These are phyloP conservation scores for Phanerodontia chrysosporium DNA, from an alignment of 768 basidiomycete species.

Conservation along the genomic window DNA sequence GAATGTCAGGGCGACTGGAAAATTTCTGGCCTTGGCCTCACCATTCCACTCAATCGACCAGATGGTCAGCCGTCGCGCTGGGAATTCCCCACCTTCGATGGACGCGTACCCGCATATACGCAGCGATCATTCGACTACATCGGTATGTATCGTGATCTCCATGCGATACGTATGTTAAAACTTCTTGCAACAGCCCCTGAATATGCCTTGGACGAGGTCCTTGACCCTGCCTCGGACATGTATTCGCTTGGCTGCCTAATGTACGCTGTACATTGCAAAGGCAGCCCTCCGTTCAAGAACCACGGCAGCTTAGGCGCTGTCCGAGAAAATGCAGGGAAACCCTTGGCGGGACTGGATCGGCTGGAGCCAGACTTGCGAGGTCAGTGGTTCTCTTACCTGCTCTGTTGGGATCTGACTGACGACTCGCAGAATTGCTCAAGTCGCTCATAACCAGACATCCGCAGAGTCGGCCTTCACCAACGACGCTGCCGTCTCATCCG, in stretches of 20 bases:
- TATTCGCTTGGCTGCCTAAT: slow-evolving; percentile 89
- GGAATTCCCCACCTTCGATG: slow-evolving; percentile 89
- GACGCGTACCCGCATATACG: slow-evolving; percentile 69
- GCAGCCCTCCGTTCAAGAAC: slow-evolving; percentile 82
- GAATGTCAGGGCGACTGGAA: slow-evolving; percentile 91
- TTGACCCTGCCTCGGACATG: slow-evolving; percentile 88
- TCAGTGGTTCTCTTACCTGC: slow-evolving; percentile 21
- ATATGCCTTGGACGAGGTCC: slow-evolving; percentile 85
- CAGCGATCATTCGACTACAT: slow-evolving; percentile 96
- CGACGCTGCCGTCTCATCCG: slow-evolving; percentile 74
- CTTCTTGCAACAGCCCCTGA: slow-evolving; percentile 68
- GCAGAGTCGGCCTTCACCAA: slow-evolving; percentile 68
- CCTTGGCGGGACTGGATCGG: slow-evolving; percentile 56
- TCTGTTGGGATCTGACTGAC: background rate
- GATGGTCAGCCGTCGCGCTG: slow-evolving; percentile 77
- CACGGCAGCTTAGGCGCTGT: slow-evolving; percentile 70
- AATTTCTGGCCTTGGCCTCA: slow-evolving; percentile 83
- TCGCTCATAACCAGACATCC: slow-evolving; percentile 80
- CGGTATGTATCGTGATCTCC: slow-evolving; percentile 44
- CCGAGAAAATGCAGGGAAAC: slow-evolving; percentile 64
- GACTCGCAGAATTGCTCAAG: slow-evolving; percentile 61
- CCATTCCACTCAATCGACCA: slow-evolving; percentile 65
- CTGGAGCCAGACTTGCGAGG: slow-evolving; percentile 75
- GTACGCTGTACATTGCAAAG: slow-evolving; percentile 87
- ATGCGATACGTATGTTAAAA: background rate